Conservation (phyloP, 164 flowering plant genomes). For the Hamamelis virginiana region DNA sequence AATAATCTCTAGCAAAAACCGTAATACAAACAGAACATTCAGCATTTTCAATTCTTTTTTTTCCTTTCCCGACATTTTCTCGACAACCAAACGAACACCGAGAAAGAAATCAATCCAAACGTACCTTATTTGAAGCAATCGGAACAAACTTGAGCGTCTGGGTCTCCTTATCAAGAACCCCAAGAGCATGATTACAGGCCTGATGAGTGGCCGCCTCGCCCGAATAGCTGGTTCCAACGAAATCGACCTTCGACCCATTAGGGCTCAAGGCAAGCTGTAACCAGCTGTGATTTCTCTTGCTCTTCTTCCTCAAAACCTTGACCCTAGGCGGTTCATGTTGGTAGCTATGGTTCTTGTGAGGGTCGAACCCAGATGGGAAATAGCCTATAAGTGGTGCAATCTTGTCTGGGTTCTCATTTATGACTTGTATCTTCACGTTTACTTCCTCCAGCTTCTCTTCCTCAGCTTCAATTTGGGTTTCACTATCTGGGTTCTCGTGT, state of each 20-base stretch:
- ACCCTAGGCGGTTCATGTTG: slow-evolving; percentile 14
- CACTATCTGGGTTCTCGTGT: no score
- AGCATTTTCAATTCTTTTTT: not conserved
- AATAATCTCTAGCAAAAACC: no score
- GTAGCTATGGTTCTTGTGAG: no score
- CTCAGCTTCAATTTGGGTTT: not conserved
- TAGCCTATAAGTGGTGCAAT: slow-evolving; percentile 50
- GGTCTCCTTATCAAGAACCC: slow-evolving; percentile 68
- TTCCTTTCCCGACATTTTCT: not conserved
- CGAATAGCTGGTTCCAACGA: slow-evolving; percentile 63
- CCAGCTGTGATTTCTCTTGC: slow-evolving; percentile 24
- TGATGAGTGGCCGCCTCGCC: slow-evolving; percentile 68
- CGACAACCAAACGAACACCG: not conserved
- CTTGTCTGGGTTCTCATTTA: slow-evolving; percentile 30
- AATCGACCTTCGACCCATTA: slow-evolving; percentile 39
- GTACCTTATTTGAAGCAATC: slow-evolving; percentile 75
- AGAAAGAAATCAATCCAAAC: not conserved
- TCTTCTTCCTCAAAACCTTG: slow-evolving; percentile 33
- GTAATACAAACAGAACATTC: not conserved
- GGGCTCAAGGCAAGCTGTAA: slow-evolving; percentile 70
- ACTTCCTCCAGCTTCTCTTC: slow-evolving; percentile 13
- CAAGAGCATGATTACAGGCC: slow-evolving; percentile 62
- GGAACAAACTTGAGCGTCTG: slow-evolving; percentile 64
- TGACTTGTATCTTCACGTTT: slow-evolving; percentile 26
- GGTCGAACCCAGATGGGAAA: slow-evolving; percentile 50